Base-by-base conservation (phyloP, 768 basidiomycete genomes). In the Podaxis sp. region DNA sequence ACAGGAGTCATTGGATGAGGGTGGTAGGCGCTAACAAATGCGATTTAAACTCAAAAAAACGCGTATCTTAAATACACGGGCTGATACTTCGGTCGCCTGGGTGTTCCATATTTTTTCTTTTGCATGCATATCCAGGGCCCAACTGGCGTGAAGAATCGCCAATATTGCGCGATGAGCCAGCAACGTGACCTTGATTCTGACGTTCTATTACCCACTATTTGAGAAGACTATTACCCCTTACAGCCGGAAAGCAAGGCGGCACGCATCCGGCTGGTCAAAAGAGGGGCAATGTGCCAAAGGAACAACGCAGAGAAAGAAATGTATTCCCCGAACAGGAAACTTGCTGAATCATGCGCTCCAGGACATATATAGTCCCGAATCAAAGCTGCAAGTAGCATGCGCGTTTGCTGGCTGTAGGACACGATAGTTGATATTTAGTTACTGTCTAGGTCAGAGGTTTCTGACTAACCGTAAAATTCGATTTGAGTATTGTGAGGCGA, bases 1-100 rank as follows among this genome's bases (percentile, higher is more conserved):
- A 82, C 79, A 25, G 83, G 81, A 56, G 84, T 79, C 85, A 86
- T 85, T 52, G 58, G 63, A 61, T 36, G n/a, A 33, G 19, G 43
- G 6, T 6, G 5, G 1, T 46, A 46, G n/a, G 43, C 19, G 43
- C 33, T n/a, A 46, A n/a, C 15, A 2, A n/a, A 46, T 19, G 19
- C 43, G 17, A 6, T 7, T 46, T 19, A 7, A 15, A 15, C n/a
- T 46, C 43, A 46, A 46, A 8, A 4, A 46, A 17, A 9, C 19
- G 33, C 9, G 33, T 17, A 7, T n/a, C 43, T n/a, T 46, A 46
- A 46, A 46, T 46, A 46, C 17, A 17, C 17, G 19, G 9, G 33
- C 33, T 19, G 19, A 15, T 8, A 13, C 15, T 43, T 17, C 15
- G 13, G 41, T 15, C 13, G 41, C 13, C 17, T 49, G n/a, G 24